A percentile compares a stretch with the other conserved stretches of the same genome.
These are phyloP conservation scores for Suillus hirtellus DNA, from an alignment of 768 basidiomycete genomes.

Conservation along the genomic window DNA sequence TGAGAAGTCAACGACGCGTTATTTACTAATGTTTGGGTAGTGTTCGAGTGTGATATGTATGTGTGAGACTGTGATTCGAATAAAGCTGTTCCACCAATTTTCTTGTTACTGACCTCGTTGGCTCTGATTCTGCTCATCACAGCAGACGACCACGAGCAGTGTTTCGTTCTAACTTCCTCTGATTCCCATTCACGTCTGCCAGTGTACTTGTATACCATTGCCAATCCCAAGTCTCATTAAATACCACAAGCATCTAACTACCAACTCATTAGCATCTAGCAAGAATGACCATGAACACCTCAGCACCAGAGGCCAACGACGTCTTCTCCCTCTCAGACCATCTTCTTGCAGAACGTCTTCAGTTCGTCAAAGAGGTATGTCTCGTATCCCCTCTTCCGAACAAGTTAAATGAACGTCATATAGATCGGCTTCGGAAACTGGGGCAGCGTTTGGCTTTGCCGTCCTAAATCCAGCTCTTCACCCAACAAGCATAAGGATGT, in stretches of 20 bases:
- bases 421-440: constrained; percentile 92
- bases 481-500: constrained; percentile 42
- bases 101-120: background rate
- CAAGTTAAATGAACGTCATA: constrained; percentile 13
- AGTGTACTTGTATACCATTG: constrained; percentile 29
- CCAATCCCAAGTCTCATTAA: constrained; percentile 2
- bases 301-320: constrained; percentile 39
- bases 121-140: constrained; percentile 12
- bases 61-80: constrained; percentile 6
- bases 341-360: constrained; percentile 64
- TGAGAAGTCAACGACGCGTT: constrained; percentile 26
- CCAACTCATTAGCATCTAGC: background rate
- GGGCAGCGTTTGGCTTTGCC: constrained; percentile 87
- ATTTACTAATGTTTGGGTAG: constrained; percentile 26
- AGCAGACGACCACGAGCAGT: constrained; percentile 12
- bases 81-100: background rate
- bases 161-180: constrained; percentile 7
- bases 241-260: background rate
- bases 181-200: background rate
- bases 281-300: constrained; percentile 24
- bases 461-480: constrained; percentile 51
- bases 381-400: constrained; percentile 6
- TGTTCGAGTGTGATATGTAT: constrained; percentile 26
- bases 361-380: constrained; percentile 73
- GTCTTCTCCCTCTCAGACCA: constrained; percentile 78